These are phyloP conservation scores for Chrysoporthe austroafricana DNA, from an alignment of 2,329 filamentous ascomycete species.

Conservation along the genomic window DNA sequence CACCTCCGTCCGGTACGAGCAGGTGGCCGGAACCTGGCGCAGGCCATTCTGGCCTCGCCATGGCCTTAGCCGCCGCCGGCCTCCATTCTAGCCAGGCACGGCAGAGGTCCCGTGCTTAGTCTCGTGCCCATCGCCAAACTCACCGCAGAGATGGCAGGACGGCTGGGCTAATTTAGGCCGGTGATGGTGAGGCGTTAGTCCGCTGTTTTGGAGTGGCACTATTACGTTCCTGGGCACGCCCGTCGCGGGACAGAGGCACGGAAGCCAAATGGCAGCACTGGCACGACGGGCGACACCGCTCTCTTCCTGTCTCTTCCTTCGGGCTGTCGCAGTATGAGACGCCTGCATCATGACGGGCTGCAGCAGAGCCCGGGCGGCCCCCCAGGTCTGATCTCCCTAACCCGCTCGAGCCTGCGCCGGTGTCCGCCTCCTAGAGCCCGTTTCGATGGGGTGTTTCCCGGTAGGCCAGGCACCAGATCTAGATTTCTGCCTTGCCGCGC, in stretches of 20 bases:
- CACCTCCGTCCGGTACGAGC: neutral
- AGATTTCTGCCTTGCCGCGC: neutral
- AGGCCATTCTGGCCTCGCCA: neutral
- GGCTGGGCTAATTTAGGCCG: slow-evolving; percentile 5
- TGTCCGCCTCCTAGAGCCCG: neutral
- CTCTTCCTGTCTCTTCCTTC: neutral
- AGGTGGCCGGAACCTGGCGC: neutral
- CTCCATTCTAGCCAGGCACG: neutral
- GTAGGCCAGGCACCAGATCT: neutral
- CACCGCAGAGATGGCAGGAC: neutral
- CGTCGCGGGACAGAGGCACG: neutral
- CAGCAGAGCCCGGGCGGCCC: neutral
- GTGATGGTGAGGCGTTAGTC: slow-evolving; percentile 27
- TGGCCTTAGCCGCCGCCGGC: neutral
- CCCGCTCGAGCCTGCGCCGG: neutral
- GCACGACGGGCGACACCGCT: neutral
- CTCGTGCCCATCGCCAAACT: neutral
- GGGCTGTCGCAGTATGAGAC: neutral
- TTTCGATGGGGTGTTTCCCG: neutral
- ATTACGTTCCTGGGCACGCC: neutral
- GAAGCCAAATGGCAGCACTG: neutral
- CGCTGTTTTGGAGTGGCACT: slow-evolving; percentile 15
- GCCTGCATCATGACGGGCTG: neutral
- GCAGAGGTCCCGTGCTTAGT: neutral
- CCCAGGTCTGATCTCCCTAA: neutral